These are phyloP conservation scores for Crithidia acanthocephali DNA, from an alignment of 208 protist genomes.

Conservation along the genomic window DNA sequence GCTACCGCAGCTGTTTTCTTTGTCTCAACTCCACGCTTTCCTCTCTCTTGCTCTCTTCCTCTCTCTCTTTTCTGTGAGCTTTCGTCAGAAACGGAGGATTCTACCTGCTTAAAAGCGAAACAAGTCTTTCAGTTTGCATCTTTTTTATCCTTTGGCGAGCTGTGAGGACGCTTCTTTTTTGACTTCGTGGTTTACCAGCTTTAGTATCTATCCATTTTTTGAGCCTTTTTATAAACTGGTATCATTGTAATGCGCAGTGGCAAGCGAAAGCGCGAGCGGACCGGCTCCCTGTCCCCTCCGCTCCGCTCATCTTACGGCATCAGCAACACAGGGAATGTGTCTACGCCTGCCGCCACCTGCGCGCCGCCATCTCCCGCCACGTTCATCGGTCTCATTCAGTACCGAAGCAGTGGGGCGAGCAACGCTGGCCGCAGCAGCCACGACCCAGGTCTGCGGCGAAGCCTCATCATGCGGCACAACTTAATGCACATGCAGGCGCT, in stretches of 20 bases:
- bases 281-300: constrained; percentile 24
- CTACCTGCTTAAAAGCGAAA: too few species aligned
- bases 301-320: neutral
- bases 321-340: neutral
- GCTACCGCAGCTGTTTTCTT: too few species aligned
- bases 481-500: constrained; percentile 44
- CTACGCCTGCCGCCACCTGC: neutral
- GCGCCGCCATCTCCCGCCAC: constrained; percentile 3
- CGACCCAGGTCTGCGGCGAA: neutral
- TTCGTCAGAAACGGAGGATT: too few species aligned
- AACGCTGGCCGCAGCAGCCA: too few species aligned
- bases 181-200: too few species aligned
- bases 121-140: too few species aligned
- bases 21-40: too few species aligned
- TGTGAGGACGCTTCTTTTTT: too few species aligned
- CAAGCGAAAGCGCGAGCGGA: constrained; percentile 22
- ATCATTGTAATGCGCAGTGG: constrained; percentile 8
- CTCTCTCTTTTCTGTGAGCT: too few species aligned
- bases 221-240: neutral
- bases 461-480: constrained; percentile 23
- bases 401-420: neutral
- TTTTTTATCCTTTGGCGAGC: too few species aligned
- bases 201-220: too few species aligned
- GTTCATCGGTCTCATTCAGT: constrained; percentile 12
- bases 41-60: too few species aligned